Base-by-base conservation (phyloP, 2,329 filamentous ascomycete species). In the Pestalotiopsis sp. region DNA sequence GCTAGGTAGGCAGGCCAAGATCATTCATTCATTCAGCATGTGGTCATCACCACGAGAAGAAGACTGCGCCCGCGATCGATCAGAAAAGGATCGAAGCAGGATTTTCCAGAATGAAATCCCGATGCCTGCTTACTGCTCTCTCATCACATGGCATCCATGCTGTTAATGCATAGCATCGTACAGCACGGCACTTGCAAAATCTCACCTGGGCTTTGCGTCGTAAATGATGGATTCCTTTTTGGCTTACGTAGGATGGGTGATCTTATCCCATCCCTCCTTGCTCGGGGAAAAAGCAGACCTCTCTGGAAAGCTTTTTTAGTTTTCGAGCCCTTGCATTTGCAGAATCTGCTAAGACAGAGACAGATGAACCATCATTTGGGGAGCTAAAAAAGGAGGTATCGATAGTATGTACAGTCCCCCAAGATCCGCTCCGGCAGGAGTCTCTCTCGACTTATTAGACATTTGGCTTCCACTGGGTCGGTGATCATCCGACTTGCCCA, bases 401-500 rank as follows among this genome's bases (percentile, higher is more conserved):
- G 31, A 36, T 36, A 36, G 31, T 36, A 36, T 36, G 31, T 36
- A 36, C 45, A n/a, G 17, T 52, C 45, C 59, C 31, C 11, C 12
- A 62, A 62, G 59, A 62, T 62, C 31, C 25, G 59, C 31, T 36
- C 59, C 59, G 59, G 59, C 25, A 62, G 59, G 31, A 62, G 27
- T 7, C 31, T 62, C 7, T n/a, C 45, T 52, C 20, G 45, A 52
- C n/a, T 36, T 36, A 36, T 20, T 27, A 27, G 59, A 38, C 59
- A 62, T 39, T 23, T 62, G 59, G 36, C 31, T 62, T 62, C 31
- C 31, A 36, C 31, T 36, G 31, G 31, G 9, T 36, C 31, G 31
- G 31, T 52, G 59, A 39, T 62, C 59, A 62, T 31, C 25, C 27
- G 59, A 62, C 31, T 62, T 36, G 31, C 7, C 17, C 59, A 39